phyloP scores from a whole-genome alignment of 352 stramenopile genomes.

The Thalassiosira livingstoniorum region DNA sequence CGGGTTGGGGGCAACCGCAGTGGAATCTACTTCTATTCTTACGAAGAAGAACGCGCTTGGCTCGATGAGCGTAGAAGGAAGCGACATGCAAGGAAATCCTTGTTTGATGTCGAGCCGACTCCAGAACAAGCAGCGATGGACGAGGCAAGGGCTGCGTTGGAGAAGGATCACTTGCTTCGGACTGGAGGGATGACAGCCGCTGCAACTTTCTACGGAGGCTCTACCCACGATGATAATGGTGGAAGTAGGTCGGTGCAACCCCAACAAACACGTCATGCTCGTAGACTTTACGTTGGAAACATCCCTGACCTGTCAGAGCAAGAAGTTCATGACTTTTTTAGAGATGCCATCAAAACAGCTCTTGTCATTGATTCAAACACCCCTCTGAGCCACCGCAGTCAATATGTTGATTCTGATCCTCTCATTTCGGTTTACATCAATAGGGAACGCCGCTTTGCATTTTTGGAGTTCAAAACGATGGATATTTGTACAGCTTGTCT shows the following conservation, averaged over 20 bases:
- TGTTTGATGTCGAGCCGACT: conserved; percentile 78
- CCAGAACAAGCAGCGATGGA: conserved; percentile 66
- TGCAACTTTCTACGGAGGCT: no score
- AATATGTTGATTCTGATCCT: conserved; percentile 68
- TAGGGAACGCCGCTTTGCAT: conserved; percentile 95
- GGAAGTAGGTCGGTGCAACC: conserved; percentile 44
- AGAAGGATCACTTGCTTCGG: conserved; percentile 16
- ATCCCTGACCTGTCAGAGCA: conserved; percentile 66
- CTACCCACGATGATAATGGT: no score
- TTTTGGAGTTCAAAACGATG: conserved; percentile 97
- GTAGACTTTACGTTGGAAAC: conserved; percentile 96
- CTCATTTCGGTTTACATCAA: conserved; percentile 94
- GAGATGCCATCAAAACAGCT: conserved; percentile 65
- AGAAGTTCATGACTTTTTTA: conserved; percentile 76
- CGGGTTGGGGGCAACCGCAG: conserved; percentile 13
- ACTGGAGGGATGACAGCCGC: conserved; percentile 9
- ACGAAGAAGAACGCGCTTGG: conserved; percentile 82
- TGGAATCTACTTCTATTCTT: conserved; percentile 63
- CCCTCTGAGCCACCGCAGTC: conserved; percentile 88
- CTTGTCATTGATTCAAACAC: conserved; percentile 85
- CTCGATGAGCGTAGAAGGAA: conserved; percentile 73
- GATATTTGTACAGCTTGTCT: conserved; percentile 96
- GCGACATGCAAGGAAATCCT: conserved; percentile 61
- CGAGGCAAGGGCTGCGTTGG: conserved; percentile 37
- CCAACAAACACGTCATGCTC: conserved; percentile 95